Base-by-base conservation (phyloP, 2,329 filamentous ascomycete genomes). In the Paracamarosporium sp. region DNA sequence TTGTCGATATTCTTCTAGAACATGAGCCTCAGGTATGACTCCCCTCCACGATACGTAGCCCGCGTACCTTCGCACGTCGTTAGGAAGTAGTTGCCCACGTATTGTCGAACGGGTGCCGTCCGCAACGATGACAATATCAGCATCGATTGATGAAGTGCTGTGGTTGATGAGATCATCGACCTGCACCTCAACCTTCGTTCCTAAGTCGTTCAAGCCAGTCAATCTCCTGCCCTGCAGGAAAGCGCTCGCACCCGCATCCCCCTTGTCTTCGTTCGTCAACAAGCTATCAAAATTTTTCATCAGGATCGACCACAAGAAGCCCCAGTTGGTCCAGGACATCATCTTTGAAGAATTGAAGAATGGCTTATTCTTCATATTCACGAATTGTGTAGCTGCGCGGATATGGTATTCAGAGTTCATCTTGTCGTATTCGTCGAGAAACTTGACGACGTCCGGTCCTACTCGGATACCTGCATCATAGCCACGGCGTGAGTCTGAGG, bases 21-120 rank as follows among this genome's bases (percentile, higher is more conserved):
- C 40, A 17, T 24, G 15, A 25, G 17, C 28, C 40, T 57, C 56
- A 8, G 24, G 6, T 15, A 58, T 40, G 8, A 44, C 43, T 20
- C 56, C 56, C 24, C 56, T 47, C 56, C 56, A 59, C 6, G 36
- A 20, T n/a, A 56, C 44, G 33, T 59, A 56, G 5, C 56, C 56
- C 8, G 56, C 45, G 41, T 56, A 60, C 33, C 56, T 24, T 24
- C 46, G 46, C 15, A 22, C n/a, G 1, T 13, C 27, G 13, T 35
- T 38, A 25, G 57, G 57, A 15, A 56, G n/a, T 11, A 41, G 24
- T 12, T 25, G 30, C 3, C 15, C n/a, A 8, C 53, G 40, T 13
- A 56, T 56, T 13, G 57, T 27, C 6, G 57, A 60, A 41, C 40
- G 40, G 4, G 57, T 15, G 8, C 57, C 57, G 27, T 60, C 53